Percentiles rank a stretch among this genome's conserved stretches.
Evolutionary conservation across 345 rosid genomes (phyloP).

Genomic region (Euphorbia peplus): DNA sequence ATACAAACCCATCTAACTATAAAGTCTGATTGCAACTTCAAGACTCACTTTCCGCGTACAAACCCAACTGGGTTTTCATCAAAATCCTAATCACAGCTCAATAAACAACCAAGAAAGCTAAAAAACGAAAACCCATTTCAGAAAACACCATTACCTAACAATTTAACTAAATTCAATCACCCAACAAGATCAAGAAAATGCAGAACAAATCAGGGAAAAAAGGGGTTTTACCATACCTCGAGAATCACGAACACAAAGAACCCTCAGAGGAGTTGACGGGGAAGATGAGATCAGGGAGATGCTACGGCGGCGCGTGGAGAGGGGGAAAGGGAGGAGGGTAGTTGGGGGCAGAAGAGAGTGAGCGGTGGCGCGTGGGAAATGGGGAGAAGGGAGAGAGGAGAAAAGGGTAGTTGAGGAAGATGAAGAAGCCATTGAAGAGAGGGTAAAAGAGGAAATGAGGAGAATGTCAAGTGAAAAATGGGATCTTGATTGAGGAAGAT

Average conservation of each 20-base stretch:
- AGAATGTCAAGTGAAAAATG: not conserved
- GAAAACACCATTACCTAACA: too few species aligned
- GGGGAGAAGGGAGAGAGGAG: constrained; percentile 4
- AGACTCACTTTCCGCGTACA: too few species aligned
- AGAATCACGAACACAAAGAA: constrained; percentile 10
- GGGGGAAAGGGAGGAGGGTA: constrained; percentile 29
- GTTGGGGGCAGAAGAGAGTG: constrained; percentile 9
- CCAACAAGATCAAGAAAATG: constrained; percentile 5
- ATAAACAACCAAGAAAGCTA: too few species aligned
- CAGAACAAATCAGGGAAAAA: not conserved
- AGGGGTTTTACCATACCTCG: constrained; percentile 7
- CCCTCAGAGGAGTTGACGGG: constrained; percentile 11
- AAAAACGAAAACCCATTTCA: too few species aligned
- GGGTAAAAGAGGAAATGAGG: not conserved
- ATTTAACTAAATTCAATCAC: too few species aligned
- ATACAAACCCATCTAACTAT: too few species aligned
- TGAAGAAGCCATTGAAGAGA: constrained; percentile 25
- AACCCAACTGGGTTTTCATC: too few species aligned
- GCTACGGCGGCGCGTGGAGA: constrained; percentile 1
- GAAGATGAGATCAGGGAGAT: not conserved
- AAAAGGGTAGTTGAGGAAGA: constrained; percentile 8
- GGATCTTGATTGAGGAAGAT: too few species aligned
- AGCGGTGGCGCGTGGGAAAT: constrained; percentile 11
- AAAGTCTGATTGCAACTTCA: too few species aligned
- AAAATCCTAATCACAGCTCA: too few species aligned